Percentiles rank a stretch among this genome's conserved stretches.
These are phyloP conservation scores for Ogataea chonburiensis DNA, from an alignment of 805 yeast species.

Conservation along the genomic window DNA sequence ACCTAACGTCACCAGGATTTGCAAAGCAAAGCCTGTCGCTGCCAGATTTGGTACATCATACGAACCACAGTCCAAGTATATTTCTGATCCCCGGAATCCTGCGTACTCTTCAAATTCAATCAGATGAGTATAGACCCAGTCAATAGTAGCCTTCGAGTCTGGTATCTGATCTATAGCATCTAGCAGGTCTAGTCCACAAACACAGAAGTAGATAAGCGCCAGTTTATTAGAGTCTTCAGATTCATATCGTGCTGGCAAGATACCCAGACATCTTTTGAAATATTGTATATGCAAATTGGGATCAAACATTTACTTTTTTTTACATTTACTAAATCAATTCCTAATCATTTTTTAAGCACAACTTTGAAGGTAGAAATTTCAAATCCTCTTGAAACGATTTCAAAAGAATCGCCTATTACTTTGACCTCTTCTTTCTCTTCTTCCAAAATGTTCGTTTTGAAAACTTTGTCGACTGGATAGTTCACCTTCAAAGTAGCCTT, in stretches of 20 bases:
- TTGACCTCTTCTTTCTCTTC: constrained; percentile 42
- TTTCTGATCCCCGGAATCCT: constrained; percentile 61
- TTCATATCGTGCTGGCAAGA: constrained; percentile 49
- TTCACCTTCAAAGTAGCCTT: constrained; percentile 49
- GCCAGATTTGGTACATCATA: constrained; percentile 68
- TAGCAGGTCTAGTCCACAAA: constrained; percentile 57
- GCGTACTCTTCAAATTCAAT: constrained; percentile 33
- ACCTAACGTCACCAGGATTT: constrained; percentile 50
- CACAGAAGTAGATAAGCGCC: constrained; percentile 67
- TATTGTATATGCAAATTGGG: constrained; percentile 29
- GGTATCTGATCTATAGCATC: constrained; percentile 31
- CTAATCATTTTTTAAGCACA: constrained; percentile 30
- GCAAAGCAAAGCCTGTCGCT: constrained; percentile 74
- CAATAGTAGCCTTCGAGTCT: constrained; percentile 34
- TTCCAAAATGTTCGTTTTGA: constrained; percentile 60
- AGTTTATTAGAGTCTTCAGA: constrained; percentile 67
- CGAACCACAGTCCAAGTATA: constrained; percentile 35
- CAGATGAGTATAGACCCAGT: constrained; percentile 49
- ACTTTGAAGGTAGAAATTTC: constrained; percentile 70
- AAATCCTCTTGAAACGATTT: constrained; percentile 62
- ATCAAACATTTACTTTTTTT: constrained; percentile 13
- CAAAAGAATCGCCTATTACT: constrained; percentile 30
- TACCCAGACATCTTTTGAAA: constrained; percentile 31
- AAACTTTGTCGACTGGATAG: constrained; percentile 46
- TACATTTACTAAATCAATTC: background rate